Evolutionary conservation across 106 monocot genomes (phyloP).

Genomic region (Dendrobium officinale): DNA sequence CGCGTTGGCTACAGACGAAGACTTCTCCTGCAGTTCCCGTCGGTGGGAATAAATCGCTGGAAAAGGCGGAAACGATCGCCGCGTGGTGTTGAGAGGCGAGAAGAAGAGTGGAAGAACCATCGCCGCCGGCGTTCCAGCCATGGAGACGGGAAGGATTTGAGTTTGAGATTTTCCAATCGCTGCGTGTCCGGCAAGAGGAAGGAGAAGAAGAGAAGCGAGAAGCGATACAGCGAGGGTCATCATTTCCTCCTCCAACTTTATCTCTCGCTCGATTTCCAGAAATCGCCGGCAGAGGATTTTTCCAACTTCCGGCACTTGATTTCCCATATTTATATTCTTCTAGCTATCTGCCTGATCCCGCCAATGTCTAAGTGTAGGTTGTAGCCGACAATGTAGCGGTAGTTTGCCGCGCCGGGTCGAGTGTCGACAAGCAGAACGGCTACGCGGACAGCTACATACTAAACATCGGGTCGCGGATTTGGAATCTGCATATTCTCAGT

Average conservation of each 20-base stretch:
- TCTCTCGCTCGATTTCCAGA: background rate
- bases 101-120: conserved; percentile 25
- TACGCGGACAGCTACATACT: background rate
- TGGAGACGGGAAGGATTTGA: background rate
- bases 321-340: background rate
- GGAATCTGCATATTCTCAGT: too few species aligned
- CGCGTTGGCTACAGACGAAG: conserved; percentile 17
- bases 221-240: background rate
- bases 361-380: background rate
- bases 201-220: conserved; percentile 1
- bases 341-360: background rate
- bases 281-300: background rate
- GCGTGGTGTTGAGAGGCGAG: conserved; percentile 6
- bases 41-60: background rate
- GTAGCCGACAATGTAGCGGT: background rate
- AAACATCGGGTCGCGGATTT: too few species aligned
- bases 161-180: background rate
- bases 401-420: too few species aligned
- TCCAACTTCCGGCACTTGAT: background rate
- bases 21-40: conserved; percentile 4
- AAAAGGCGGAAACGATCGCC: background rate
- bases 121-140: background rate
- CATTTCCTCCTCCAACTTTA: background rate
- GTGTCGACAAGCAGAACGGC: background rate
- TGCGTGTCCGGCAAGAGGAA: background rate